Base-by-base conservation (phyloP, 1,284 basidiomycete genomes). In the Hortiboletus rubellus region DNA sequence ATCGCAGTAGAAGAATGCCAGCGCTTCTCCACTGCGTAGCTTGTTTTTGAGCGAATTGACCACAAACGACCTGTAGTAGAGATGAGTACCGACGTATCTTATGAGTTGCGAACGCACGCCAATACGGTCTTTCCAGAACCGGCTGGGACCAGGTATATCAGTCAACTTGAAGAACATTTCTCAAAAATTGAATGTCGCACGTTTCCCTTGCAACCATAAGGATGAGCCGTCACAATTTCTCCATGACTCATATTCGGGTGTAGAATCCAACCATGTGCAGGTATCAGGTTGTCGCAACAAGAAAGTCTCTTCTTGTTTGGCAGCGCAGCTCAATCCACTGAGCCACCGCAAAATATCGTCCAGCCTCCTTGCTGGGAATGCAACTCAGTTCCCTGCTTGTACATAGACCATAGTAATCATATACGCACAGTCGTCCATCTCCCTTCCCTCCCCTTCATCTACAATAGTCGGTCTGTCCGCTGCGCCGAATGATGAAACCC, bases 1-100 rank as follows among this genome's bases (percentile, higher is more conserved):
- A 34, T 60, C 54, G 10, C 59, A 62, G 42, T 59, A 62, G 30
- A 62, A 60, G 17, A 49, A 60, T 14, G 34, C 41, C 9, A 62
- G 1, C 0, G n/a, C 31, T 48, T 48, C 46, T 30, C 41, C 24
- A n/a, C 17, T 37, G 8, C 12, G 22, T 18, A 15, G 37, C 8
- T 36, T 22, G n/a, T 38, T 41, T 24, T 30, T 53, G 15, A 63
- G 18, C 1, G 44, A 40, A 24, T 54, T 27, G 1, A 62, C 33
- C 2, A 50, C 44, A 7, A 59, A 63, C 2, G 60, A 59, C 17
- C 60, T 60, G 22, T 2, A 11, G 4, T 15, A 18, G 7, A 11
- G 34, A 18, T 62, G 27, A 62, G 38, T 9, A 38, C 22, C 10
- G 8, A 15, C 22, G 8, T 9, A 5, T 7, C n/a, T 22, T 11